Base-by-base conservation (phyloP, 164 flowering plant genomes). In the Kingdonia uniflora region DNA sequence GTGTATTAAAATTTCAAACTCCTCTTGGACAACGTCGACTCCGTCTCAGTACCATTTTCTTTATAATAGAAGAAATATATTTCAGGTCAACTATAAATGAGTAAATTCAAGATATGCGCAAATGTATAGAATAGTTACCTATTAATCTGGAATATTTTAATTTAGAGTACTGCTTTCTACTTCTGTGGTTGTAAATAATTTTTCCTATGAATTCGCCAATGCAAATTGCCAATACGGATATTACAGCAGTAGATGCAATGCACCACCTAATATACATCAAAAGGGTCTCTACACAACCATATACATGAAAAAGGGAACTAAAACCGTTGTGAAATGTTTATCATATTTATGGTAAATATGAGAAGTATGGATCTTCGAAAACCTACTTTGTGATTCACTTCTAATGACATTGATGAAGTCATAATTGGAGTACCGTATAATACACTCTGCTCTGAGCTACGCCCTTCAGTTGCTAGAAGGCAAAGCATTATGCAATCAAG, bases 361-460 rank as follows among this genome's bases (percentile, higher is more conserved):
- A 48, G 7, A 12, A 12, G 5, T 22, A 48, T 6, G 4, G 20
- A 19, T 11, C 2, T 4, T 19, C 22, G 16, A 17, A n/a, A 10
- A 3, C 49, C 16, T 45, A 45, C 49, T 5, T 19, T 45, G 22
- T 16, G 16, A 14, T 11, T 16, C 14, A 6, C 0, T 1, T 45
- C 2, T 2, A 5, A n/a, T 11, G 17, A 8, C 4, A 54, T 41
- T 49, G 49, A 58, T 1, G 49, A 70, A 76, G 14, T 42, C 45
- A 8, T 54, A 48, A 1, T 58, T 58, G 0, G 76, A 61, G 52
- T 74, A 76, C 45, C 74, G 57, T 49, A 76, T 12, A 19, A 53
- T 69, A 37, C 81, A 76, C 2, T 72, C 74, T 0, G 71, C 59
- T 24, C 49, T 60, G 57, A 69, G 20, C 14, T 76, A 15, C 52